phyloP scores from a whole-genome alignment of 2,329 filamentous ascomycete genomes.

The Neospermospora avenae region DNA sequence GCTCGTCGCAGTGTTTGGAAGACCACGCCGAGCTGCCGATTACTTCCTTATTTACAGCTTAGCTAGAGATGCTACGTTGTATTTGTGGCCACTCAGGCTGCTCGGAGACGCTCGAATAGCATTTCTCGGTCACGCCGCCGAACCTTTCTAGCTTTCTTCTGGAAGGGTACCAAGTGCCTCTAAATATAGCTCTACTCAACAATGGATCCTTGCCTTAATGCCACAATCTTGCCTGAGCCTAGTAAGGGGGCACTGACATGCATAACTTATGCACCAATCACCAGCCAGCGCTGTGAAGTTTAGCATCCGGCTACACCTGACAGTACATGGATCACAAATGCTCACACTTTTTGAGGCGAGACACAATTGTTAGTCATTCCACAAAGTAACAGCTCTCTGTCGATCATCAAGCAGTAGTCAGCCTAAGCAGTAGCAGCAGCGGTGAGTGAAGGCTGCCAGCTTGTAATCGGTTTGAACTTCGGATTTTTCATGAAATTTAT shows the following conservation, averaged over 20 bases:
- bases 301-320: neutral
- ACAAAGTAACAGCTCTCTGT: neutral
- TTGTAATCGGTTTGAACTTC: neutral
- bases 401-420: neutral
- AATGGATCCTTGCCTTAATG: neutral
- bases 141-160: slow-evolving; percentile 12
- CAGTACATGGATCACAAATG: neutral
- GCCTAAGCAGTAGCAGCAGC: neutral
- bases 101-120: neutral
- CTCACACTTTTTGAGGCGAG: neutral
- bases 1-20: neutral
- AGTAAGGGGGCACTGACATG: neutral
- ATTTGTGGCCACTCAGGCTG: slow-evolving; percentile 6
- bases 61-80: slow-evolving; percentile 21
- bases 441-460: neutral
- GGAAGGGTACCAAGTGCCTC: slow-evolving; percentile 6
- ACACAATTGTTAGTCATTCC: neutral
- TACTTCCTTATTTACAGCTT: slow-evolving; percentile 11
- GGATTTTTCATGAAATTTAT: neutral
- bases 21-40: neutral
- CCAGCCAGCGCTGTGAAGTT: neutral
- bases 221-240: neutral
- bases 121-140: neutral
- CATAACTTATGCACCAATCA: neutral
- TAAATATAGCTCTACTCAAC: slow-evolving; percentile 12